These are phyloP conservation scores for Boechera stricta DNA, from an alignment of 345 rosid genomes.

Conservation along the genomic window DNA sequence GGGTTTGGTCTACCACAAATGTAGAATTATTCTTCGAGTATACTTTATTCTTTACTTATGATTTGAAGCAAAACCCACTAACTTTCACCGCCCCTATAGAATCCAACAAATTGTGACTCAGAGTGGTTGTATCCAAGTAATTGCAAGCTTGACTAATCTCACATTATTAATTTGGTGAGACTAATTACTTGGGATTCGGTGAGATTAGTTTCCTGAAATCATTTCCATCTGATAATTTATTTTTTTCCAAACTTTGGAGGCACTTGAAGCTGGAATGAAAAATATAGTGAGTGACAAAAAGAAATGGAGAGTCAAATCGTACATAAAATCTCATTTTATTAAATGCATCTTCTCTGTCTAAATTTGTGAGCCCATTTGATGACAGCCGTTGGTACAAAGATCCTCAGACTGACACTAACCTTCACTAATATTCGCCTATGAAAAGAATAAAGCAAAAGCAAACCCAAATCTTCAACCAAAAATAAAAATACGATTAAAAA, in stretches of 20 bases:
- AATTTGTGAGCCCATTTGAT: conserved; percentile 43
- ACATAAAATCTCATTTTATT: conserved; percentile 26
- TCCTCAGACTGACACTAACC: conserved; percentile 40
- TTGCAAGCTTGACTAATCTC: conserved; percentile 42
- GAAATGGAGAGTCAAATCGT: conserved; percentile 11
- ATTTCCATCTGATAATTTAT: not conserved
- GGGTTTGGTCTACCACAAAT: conserved; percentile 42
- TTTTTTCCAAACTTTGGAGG: conserved; percentile 27
- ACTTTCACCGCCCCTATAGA: conserved; percentile 44
- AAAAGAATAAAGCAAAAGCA: conserved; percentile 42
- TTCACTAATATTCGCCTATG: conserved; percentile 37
- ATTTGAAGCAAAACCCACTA: conserved; percentile 45
- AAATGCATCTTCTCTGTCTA: conserved; percentile 31
- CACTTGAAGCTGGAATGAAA: conserved; percentile 28
- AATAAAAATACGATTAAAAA: conserved; percentile 18
- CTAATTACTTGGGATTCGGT: conserved; percentile 39
- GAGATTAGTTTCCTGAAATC: conserved; percentile 28
- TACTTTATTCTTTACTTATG: conserved; percentile 46
- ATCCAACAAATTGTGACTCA: conserved; percentile 37
- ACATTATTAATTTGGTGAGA: conserved; percentile 35
- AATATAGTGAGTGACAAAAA: not conserved
- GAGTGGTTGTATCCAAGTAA: conserved; percentile 41
- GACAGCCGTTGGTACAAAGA: conserved; percentile 42
- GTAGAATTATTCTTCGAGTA: conserved; percentile 43
- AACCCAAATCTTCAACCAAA: conserved; percentile 33